Evolutionary conservation across 768 basidiomycete genomes (phyloP).

Genomic region (Naematelia aurantialba): DNA sequence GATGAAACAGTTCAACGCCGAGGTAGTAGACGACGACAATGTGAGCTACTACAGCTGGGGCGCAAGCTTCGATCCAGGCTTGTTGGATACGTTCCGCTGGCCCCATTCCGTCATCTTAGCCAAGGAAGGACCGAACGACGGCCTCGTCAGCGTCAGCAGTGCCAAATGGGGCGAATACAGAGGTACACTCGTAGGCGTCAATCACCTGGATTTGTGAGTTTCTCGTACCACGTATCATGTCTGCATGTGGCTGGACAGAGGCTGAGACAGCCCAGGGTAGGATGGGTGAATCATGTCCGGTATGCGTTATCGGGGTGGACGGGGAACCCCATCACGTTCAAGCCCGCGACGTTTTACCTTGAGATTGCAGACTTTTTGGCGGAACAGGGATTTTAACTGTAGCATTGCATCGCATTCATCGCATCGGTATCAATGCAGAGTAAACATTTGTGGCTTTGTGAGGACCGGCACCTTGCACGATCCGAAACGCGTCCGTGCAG

Average conservation of each 20-base stretch:
- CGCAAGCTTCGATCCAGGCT: constrained; percentile 78
- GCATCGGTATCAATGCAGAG: no score
- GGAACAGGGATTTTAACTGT: constrained; percentile 43
- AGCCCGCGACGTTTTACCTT: constrained; percentile 85
- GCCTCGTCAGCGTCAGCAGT: constrained; percentile 81
- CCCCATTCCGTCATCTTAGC: constrained; percentile 75
- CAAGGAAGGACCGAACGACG: constrained; percentile 90
- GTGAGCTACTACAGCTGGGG: constrained; percentile 96
- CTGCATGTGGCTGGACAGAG: constrained; percentile 3
- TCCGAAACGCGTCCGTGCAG: no score
- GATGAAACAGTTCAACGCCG: constrained; percentile 85
- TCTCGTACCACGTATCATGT: neutral
- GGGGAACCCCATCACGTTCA: constrained; percentile 85
- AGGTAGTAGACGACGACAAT: constrained; percentile 70
- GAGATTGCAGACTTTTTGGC: constrained; percentile 56
- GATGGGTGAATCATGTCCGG: constrained; percentile 85
- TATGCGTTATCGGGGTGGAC: constrained; percentile 86
- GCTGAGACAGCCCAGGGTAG: constrained; percentile 53
- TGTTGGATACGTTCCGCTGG: constrained; percentile 79
- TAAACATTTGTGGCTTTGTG: no score
- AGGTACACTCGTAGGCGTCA: constrained; percentile 85
- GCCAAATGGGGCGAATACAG: constrained; percentile 93
- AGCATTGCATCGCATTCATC: neutral
- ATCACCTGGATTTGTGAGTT: constrained; percentile 62
- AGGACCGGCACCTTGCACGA: no score